Evolutionary conservation across 257 asterid species (phyloP), one percentile per base, ranked within the genome.

Genomic region (Solanum boliviense): DNA sequence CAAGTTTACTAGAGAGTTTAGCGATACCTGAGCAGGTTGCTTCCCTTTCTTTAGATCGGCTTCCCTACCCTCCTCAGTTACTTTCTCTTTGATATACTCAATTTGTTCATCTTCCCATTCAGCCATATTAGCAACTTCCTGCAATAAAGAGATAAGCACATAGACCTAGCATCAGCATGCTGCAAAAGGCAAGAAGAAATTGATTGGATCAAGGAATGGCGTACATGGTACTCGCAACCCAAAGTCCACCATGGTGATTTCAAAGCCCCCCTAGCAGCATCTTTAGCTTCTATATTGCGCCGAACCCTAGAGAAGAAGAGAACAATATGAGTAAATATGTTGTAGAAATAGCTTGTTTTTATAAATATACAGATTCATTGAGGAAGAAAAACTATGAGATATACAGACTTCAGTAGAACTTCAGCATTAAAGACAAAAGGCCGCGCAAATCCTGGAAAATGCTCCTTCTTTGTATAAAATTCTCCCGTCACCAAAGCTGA

Each of bases 201-300:
- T 70, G 56, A 25, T 83, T 70, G 81, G 23, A 68, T n/a, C 76
- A 73, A 34, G 23, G 60, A 44, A 29, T 21, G 9, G 31, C 84
- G 13, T 73, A 94, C 99, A 94, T 97, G 95, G 88, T 96, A 97
- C 87, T 92, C 89, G 89, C 98, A 95, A 76, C 99, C 99, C 76
- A 97, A 88, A 38, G 99, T 96, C 99, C 99, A 95, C 99, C 98
- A 96, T 35, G 99, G 99, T 67, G 98, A 96, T 94, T 97, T 97
- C 73, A 97, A 91, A 87, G 99, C 99, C 68, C 91, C 99, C 90
- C 99, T 93, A 36, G 99, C 99, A 85, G 96, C 91, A 91, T 97
- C 98, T 93, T 94, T 97, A 90, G 99, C 96, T 94, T 97, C 98
- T 74, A 71, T 25, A 58, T 62, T 89, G 48, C 96, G 94, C 78